Base-by-base conservation (phyloP, 1,139 yeast genomes). In the Saccharomyces hybrid region DNA sequence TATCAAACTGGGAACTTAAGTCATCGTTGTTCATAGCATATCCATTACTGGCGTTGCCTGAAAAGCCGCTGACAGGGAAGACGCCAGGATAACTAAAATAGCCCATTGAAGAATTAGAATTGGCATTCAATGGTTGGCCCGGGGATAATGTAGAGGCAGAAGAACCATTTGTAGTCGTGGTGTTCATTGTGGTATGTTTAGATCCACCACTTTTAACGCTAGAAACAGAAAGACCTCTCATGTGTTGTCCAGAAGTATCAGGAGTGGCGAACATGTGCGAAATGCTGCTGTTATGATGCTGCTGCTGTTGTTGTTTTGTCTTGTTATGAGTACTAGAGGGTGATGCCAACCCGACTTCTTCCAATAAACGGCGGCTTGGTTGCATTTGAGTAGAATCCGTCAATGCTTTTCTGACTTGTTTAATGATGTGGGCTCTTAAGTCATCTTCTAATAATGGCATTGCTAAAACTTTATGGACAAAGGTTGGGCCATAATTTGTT, bases 311-410 rank as follows among this genome's bases (percentile, higher is more conserved):
- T 34, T 31, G 11, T 25, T 47, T 19, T 16, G 47, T 14, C 51
- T 52, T 14, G 42, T 38, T 49, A 32, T 50, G 46, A 5, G 28
- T 19, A 31, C 29, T 50, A n/a, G 48, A 42, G 2, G 59, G 34
- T 26, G 68, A 57, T 16, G 64, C 60, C 52, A 91, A 75, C 6
- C 98, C 98, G 59, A 90, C 95, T 70, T 93, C 98, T 62, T 93
- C 98, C 82, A 91, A 81, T 56, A 93, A 75, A 61, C 96, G 82
- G 68, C 88, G 88, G 71, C 89, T 88, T 28, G 88, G 88, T 66
- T 88, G 96, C 42, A 72, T 71, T 19, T 83, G 78, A 56, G 81
- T 83, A 61, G 81, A 72, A 49, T 83, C 84, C 54, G 83, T 70
- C 54, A 88, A 73, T 6, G 84, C 79, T 52, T 78, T 73, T 58